phyloP scores from a whole-genome alignment of 2,329 filamentous ascomycete species.

The Ambrosiella xylebori region DNA sequence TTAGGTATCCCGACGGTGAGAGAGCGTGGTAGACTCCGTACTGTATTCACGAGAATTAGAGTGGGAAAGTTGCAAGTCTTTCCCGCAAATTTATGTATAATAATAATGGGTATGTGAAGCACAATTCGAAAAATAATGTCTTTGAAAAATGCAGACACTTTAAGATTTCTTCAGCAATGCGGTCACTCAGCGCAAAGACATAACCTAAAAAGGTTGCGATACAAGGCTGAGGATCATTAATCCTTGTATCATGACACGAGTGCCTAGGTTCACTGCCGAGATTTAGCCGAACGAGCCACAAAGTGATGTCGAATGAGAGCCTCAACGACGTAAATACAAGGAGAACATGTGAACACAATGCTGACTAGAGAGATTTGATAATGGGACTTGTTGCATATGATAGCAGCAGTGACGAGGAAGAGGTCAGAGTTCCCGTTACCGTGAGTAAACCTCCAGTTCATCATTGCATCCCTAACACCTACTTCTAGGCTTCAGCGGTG shows the following conservation, averaged over 20 bases:
- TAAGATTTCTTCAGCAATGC: neutral
- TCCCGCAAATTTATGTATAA: neutral
- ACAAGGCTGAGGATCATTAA: slow-evolving; percentile 8
- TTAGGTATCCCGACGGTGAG: slow-evolving; percentile 9
- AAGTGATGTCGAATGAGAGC: neutral
- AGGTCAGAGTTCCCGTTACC: slow-evolving; percentile 11
- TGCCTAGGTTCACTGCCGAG: neutral
- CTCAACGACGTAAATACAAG: neutral
- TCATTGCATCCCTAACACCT: too few relatives aligned
- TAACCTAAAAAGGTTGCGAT: neutral
- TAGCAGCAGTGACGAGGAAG: slow-evolving; percentile 35
- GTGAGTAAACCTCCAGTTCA: too few relatives aligned
- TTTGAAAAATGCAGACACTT: neutral
- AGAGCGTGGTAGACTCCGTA: slow-evolving; percentile 13
- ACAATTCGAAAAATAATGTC: too few relatives aligned
- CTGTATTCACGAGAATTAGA: slow-evolving; percentile 1
- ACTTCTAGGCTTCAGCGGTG: too few relatives aligned
- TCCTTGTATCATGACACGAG: neutral
- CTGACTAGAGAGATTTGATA: slow-evolving; percentile 12
- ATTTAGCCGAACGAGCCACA: slow-evolving; percentile 7
- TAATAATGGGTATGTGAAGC: too few relatives aligned
- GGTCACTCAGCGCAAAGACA: too few relatives aligned
- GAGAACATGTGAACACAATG: neutral
- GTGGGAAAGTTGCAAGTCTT: neutral
- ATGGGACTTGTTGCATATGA: slow-evolving; percentile 32